Base-by-base conservation (phyloP, 2,329 filamentous ascomycete genomes). In the Verticillium zaregamsianum region DNA sequence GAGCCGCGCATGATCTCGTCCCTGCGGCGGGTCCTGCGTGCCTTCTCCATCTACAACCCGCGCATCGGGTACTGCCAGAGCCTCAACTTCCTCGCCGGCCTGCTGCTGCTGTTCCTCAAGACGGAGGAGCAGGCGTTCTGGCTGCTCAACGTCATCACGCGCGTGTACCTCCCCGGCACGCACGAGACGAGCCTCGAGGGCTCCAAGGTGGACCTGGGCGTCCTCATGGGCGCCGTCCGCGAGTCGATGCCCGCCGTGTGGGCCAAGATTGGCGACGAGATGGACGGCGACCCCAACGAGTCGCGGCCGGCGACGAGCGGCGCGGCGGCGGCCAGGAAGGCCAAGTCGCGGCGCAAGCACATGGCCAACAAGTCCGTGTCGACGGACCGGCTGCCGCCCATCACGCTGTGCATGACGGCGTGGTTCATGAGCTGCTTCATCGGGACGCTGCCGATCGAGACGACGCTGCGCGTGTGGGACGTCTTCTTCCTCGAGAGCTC, bases 361-460 rank as follows among this genome's bases (percentile, higher is more conserved):
- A 69, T 73, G 59, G 71, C 73, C 52, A 74, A 70, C 54, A 76
- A 77, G 55, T 52, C 45, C n/a, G 45, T 52, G 11, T 75, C 79
- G 12, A 78, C 77, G 3, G 77, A 78, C 58, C 84, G 90, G 5
- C 83, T 97, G 12, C 94, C 94, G 0, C 93, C 94, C 14, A 94
- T 98, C 66, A 95, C 92, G 0, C 83, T 98, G 5, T 96, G 93
- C 68, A 92, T 95, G 75, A 97, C 93, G 11, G 91, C 93, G 4
- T 98, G 94, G 94, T 96, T 98, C 75, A 97, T 98, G 94, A 96
- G 91, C 57, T 91, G 95, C 69, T 97, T 95, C 74, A 95, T 97
- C 64, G 93, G 93, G 59, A 96, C 92, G 0, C 79, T 98, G 20
- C 94, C 94, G 2, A 93, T 96, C 64, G 94, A 98, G 77, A 92